Base-by-base conservation (phyloP, 106 monocot genomes). In the Dioscorea alata region DNA sequence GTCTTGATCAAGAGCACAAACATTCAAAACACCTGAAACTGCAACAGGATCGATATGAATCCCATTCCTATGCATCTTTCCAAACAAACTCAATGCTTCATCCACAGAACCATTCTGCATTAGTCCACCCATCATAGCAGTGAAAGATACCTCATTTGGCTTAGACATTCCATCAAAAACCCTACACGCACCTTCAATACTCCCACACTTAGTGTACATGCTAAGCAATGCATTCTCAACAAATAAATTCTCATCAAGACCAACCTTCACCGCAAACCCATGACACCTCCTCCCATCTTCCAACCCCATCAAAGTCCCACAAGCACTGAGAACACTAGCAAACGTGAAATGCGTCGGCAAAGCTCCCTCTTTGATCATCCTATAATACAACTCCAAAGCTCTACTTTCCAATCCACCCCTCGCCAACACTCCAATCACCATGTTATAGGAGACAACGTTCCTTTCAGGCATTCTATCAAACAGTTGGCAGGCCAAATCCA, bases 391-490 rank as follows among this genome's bases (percentile, higher is more conserved):
- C n/a, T 73, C 72, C 69, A 96, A 58, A 1, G 81, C 88, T 10
- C 81, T 65, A 19, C 61, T 50, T 34, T 82, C 78, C 7, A 0
- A 28, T 28, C 88, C 77, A 6, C 59, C 56, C 66, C 71, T 68
- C 22, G 77, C 60, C 50, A 79, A 34, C 4, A 70, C 69, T 17
- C 79, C 53, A 32, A 96, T 91, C 56, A 88, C 70, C 31, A 88
- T 91, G 80, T 91, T 96, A 86, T 84, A 96, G 1, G 91, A 96
- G 34, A 96, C 91, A 3, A 79, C 88, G 53, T 86, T 89, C 67
- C 74, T 88, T 13, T 82, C 78, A 17, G 91, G 91, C 86, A 96
- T 86, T 88, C 64, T 54, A 0, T 74, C 80, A 64, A 91, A 83
- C 79, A 96, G 28, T 10, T 79, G 66, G 22, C 28, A 63, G 17